Conservation (phyloP, 75 land plant genomes). For the Cryptomeria japonica region DNA sequence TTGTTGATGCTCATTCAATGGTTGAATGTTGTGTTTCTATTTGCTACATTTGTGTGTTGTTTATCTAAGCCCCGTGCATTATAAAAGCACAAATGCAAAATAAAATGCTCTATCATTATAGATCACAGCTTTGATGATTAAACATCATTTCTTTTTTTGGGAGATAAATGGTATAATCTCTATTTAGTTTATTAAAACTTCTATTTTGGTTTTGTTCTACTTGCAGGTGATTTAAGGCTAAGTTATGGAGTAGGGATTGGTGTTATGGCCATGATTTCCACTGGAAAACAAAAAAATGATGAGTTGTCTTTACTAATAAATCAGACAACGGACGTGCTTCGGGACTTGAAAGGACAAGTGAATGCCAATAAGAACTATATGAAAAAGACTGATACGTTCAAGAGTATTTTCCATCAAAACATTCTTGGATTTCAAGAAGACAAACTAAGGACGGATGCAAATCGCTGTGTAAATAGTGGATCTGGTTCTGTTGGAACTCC, state of each 20-base stretch:
- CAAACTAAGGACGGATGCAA: not conserved
- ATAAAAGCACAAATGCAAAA: no score
- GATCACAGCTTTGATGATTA: no score
- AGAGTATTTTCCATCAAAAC: not conserved
- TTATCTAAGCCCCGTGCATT: no score
- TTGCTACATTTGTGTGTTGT: no score
- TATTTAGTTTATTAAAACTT: not conserved
- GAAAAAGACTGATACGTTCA: not conserved
- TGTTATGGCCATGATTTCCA: slow-evolving; percentile 1
- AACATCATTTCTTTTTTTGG: not conserved
- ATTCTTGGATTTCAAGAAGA: not conserved
- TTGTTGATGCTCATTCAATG: no score
- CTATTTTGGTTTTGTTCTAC: not conserved
- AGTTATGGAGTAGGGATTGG: slow-evolving; percentile 7
- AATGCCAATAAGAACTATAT: not conserved
- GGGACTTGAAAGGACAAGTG: not conserved
- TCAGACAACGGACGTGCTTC: not conserved
- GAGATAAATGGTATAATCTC: not conserved
- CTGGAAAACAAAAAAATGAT: not conserved
- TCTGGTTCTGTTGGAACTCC: slow-evolving; percentile 2
- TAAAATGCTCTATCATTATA: no score
- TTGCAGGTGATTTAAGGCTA: not conserved
- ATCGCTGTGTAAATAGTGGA: not conserved
- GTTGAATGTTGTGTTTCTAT: no score
- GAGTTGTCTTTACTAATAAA: not conserved